Evolutionary conservation across 179 eudicot species (phyloP), one percentile per base, ranked within the genome.

Genomic region (Nepenthes alata): DNA sequence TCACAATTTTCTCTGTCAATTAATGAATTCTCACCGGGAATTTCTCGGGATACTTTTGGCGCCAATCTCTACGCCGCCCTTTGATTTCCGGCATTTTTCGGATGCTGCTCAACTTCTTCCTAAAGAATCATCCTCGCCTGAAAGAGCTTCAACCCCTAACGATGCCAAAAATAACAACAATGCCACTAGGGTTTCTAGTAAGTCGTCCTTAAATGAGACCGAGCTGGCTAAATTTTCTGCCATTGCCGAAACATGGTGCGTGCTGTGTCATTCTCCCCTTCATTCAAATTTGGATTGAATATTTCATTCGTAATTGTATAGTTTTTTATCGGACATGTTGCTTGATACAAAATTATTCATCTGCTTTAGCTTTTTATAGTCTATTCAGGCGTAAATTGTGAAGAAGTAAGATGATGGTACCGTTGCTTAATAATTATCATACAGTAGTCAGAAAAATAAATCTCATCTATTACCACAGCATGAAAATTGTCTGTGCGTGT

Each of bases 191-290:
- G 69, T 35, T 64, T 66, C 78, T 3, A 6, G 65, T 2, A 69
- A 71, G 52, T 85, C 91, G 15, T 87, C 98, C 5, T 65, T 89
- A 55, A 83, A 83, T 53, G 74, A 82, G 51, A 58, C 62, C 9
- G 98, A 91, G 62, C 77, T 86, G 6, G 82, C 81, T 11, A 91
- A 91, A 64, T 91, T 89, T 47, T 57, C 95, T 44, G 87, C 96
- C 68, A 74, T 91, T 66, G 83, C 98, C n/a, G 91, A 86, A 47
- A 81, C 89, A 8, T 91, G 98, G 96, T 88, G 44, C 52, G 78
- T 58, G 12, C 16, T 64, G 16, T 14, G 49, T 3, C 16, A 5
- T 10, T 25, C 47, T 50, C 37, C 7, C 54, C 38, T 53, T 11
- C 13, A 14, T 47, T 50, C 35, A 48, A 3, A 11, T 36, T 36